phyloP scores from a whole-genome alignment of 345 rosid species.

The Viola odorata region DNA sequence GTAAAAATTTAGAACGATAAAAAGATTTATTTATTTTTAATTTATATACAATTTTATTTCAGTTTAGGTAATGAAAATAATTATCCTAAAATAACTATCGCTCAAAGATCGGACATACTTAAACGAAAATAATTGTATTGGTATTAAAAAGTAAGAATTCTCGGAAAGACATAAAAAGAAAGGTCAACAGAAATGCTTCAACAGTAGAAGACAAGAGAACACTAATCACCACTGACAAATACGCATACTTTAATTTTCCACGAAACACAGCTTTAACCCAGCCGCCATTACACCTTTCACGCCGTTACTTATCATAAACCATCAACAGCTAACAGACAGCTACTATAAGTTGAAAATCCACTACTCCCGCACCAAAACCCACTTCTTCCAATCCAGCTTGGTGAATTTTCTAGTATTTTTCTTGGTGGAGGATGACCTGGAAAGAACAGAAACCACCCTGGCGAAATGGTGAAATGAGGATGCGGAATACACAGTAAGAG shows the following conservation, averaged over 20 bases:
- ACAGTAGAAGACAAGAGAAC: constrained; percentile 15
- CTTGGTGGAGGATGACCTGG: not conserved
- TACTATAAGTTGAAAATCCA: not conserved
- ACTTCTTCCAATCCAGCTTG: constrained; percentile 3
- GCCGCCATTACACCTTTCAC: constrained; percentile 49
- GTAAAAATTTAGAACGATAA: too few species aligned
- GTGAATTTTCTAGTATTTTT: too few species aligned
- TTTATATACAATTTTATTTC: too few species aligned
- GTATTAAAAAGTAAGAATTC: not conserved
- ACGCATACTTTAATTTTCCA: too few species aligned
- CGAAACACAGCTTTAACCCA: not conserved
- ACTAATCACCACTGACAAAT: constrained; percentile 8
- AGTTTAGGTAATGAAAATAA: too few species aligned
- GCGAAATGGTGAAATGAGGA: too few species aligned
- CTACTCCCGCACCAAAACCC: not conserved
- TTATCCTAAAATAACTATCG: too few species aligned
- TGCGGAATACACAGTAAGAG: too few species aligned
- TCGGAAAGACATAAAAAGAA: not conserved
- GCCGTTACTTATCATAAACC: constrained; percentile 29
- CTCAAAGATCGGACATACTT: not conserved
- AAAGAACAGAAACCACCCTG: not conserved
- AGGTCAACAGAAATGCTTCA: constrained; percentile 8
- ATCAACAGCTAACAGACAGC: not conserved
- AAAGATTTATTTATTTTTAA: too few species aligned
- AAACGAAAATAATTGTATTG: not conserved